Evolutionary conservation across 352 stramenopile species (phyloP).

Genomic region (Phytophthora agathidicida): DNA sequence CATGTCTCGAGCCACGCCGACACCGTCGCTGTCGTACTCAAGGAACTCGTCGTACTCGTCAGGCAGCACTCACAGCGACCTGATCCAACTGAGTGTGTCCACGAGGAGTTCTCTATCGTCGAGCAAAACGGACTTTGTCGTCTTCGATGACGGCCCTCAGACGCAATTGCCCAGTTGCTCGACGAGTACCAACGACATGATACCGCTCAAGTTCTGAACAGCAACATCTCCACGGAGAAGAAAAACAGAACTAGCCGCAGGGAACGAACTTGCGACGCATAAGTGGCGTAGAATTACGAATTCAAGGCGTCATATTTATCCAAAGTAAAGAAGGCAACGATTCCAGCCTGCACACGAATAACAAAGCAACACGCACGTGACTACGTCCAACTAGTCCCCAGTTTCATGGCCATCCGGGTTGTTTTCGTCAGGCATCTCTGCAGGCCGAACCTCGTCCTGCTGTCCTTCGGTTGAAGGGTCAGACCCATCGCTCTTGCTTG

Average conservation of each 20-base stretch:
- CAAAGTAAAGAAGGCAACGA: constrained; percentile 13
- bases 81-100: constrained; percentile 25
- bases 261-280: constrained; percentile 9
- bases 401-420: constrained; percentile 9
- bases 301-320: constrained; percentile 20
- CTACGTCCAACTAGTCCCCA: constrained; percentile 4
- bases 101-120: background rate
- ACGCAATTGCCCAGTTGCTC: constrained; percentile 14
- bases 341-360: background rate
- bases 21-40: constrained; percentile 16
- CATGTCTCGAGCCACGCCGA: constrained; percentile 7
- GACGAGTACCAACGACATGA: constrained; percentile 57
- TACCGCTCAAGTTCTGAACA: constrained; percentile 50
- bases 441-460: constrained; percentile 13
- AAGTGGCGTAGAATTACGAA: constrained; percentile 1
- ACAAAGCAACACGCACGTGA: background rate
- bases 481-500: background rate
- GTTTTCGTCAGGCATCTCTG: background rate
- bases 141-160: constrained; percentile 41
- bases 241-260: constrained; percentile 1
- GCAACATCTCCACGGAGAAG: background rate
- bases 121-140: constrained; percentile 47
- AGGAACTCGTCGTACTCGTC: constrained; percentile 29
- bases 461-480: background rate
- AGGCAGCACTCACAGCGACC: constrained; percentile 20